Conservation (phyloP, 129 eudicot species). For the Centrapalus pauciflorus region DNA sequence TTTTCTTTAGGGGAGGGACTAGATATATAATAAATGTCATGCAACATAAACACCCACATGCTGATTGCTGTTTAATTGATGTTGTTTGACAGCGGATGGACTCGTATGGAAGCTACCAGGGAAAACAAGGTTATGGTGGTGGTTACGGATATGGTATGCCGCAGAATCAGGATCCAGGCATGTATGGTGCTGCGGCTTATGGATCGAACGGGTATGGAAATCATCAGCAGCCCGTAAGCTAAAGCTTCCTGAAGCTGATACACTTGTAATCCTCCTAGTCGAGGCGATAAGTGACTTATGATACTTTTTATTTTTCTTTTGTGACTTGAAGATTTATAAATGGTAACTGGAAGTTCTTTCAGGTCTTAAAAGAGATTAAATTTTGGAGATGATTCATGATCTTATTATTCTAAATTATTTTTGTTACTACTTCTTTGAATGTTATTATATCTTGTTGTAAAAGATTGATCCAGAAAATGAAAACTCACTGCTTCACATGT, state of each 20-base stretch:
- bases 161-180: constrained; percentile 54
- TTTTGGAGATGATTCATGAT: constrained; percentile 26
- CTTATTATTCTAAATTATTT: no score
- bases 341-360: constrained; percentile 19
- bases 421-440: no score
- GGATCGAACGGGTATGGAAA: constrained; percentile 68
- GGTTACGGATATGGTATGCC: constrained; percentile 46
- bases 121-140: constrained; percentile 50
- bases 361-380: constrained; percentile 5
- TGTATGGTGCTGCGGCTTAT: constrained; percentile 55
- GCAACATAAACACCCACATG: no score
- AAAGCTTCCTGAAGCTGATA: constrained; percentile 12
- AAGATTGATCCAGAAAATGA: no score
- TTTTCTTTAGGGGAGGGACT: no score
- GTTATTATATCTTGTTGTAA: no score
- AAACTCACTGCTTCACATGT: no score
- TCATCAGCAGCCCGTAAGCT: constrained; percentile 74
- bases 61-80: no score
- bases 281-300: constrained; percentile 21
- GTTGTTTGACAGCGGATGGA: constrained; percentile 41
- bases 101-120: constrained; percentile 51
- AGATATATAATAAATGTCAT: no score
- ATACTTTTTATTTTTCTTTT: constrained; percentile 2
- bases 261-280: constrained; percentile 13
- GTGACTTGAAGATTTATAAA: constrained; percentile 18